Conservation (phyloP, 805 yeast genomes). For the Starmerella vaccinii region DNA sequence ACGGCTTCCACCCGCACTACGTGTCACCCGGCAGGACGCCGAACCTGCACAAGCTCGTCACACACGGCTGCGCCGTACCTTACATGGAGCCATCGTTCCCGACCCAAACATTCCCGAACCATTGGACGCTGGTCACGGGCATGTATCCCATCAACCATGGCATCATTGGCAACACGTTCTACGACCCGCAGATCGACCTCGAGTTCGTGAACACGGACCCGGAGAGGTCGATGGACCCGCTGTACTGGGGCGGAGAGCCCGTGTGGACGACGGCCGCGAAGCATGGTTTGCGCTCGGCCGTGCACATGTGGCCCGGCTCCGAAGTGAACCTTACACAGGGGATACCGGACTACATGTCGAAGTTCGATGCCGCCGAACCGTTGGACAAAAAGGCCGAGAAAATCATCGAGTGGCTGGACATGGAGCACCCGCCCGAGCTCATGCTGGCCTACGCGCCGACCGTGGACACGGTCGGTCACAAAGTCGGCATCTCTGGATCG, state of each 20-base stretch:
- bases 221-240: constrained; percentile 40
- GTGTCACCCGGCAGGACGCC: constrained; percentile 62
- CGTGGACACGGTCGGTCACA: constrained; percentile 70
- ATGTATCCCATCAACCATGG: constrained; percentile 76
- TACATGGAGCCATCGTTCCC: constrained; percentile 84
- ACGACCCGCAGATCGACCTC: constrained; percentile 45
- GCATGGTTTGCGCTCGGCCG: constrained; percentile 55
- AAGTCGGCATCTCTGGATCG: constrained; percentile 55
- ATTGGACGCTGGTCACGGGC: constrained; percentile 86
- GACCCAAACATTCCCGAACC: constrained; percentile 81
- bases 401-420: constrained; percentile 59
- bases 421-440: constrained; percentile 55
- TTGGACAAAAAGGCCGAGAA: constrained; percentile 48
- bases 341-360: constrained; percentile 48
- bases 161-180: constrained; percentile 73
- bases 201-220: constrained; percentile 58
- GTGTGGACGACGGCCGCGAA: constrained; percentile 67
- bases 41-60: constrained; percentile 47
- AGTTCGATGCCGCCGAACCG: constrained; percentile 54
- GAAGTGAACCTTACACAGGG: constrained; percentile 52
- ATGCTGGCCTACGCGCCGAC: constrained; percentile 70
- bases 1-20: constrained; percentile 88
- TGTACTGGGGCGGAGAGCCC: constrained; percentile 88
- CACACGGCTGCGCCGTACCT: constrained; percentile 53
- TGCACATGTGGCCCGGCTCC: constrained; percentile 97